Percentiles rank a stretch among this genome's conserved stretches.
Evolutionary conservation across 495 filamentous ascomycete species (phyloP).

Genomic region (Annulohypoxylon moriforme): DNA sequence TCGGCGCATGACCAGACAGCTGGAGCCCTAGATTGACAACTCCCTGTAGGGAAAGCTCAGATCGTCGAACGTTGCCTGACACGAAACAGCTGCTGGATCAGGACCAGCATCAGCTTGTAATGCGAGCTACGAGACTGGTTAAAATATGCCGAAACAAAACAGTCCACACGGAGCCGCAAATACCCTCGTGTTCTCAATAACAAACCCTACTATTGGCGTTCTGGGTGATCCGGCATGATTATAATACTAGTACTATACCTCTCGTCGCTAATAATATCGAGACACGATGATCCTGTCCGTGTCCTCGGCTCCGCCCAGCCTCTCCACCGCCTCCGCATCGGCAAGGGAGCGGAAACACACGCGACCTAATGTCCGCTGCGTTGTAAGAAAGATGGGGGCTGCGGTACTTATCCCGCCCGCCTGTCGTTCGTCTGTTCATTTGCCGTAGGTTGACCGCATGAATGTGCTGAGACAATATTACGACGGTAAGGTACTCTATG

Average conservation of each 20-base stretch:
- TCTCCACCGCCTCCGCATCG: slow-evolving; percentile 42
- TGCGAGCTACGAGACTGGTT: slow-evolving; percentile 20
- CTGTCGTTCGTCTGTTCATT: slow-evolving; percentile 28
- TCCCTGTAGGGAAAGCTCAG: background rate
- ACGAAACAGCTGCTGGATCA: slow-evolving; percentile 20
- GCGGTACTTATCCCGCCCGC: slow-evolving; percentile 13
- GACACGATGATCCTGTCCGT: slow-evolving; percentile 41
- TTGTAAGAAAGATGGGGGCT: slow-evolving; percentile 25
- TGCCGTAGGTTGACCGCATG: slow-evolving; percentile 24
- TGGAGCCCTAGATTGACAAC: slow-evolving; percentile 1
- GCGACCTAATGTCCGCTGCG: slow-evolving; percentile 34
- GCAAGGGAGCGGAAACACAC: slow-evolving; percentile 29
- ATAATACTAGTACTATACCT: slow-evolving; percentile 26
- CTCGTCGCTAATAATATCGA: slow-evolving; percentile 43
- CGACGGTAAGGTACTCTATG: slow-evolving; percentile 20
- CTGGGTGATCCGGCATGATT: slow-evolving; percentile 8
- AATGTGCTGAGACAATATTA: slow-evolving; percentile 41
- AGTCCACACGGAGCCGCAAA: slow-evolving; percentile 40
- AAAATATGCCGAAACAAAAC: slow-evolving; percentile 27
- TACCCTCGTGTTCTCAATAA: slow-evolving; percentile 29
- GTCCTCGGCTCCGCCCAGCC: slow-evolving; percentile 40
- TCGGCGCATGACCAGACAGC: slow-evolving; percentile 1
- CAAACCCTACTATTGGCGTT: slow-evolving; percentile 19
- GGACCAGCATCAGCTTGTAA: slow-evolving; percentile 16
- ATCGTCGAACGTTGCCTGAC: slow-evolving; percentile 18